Evolutionary conservation across 2,329 filamentous ascomycete species (phyloP), one percentile per base, ranked within the genome.

Genomic region (Colletotrichum liaoningense): DNA sequence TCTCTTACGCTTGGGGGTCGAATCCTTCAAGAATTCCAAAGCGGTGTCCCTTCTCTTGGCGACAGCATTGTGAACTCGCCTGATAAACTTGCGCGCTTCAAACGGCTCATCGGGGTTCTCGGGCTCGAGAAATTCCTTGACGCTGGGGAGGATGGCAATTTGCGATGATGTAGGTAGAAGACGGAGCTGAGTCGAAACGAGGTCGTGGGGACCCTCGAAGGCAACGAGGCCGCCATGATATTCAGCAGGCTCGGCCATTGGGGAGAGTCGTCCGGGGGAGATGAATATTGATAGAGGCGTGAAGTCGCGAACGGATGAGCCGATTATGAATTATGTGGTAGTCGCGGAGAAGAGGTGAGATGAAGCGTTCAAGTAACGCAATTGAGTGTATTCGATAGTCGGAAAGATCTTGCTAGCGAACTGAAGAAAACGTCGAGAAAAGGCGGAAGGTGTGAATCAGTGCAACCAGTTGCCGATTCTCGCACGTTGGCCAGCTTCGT

Each of bases 111-210:
- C 77, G 6, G 76, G 63, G 22, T 78, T 73, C 14, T 83, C 78
- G 6, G 76, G 76, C 22, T 81, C 77, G 30, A 88, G 74, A 74
- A 89, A 90, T 42, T 83, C 82, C 71, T 87, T 81, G n/a, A 90
- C 75, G 38, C 81, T 80, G 0, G 90, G 90, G 1, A 93, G 81
- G 46, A 91, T 84, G 28, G 92, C 79, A 49, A 92, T 87, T 69
- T 91, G 88, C 0, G 87, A 81, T 1, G 89, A 92, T 4, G 84
- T 85, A 9, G 91, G 91, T 12, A 93, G 85, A 3, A 92, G 84
- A 59, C 87, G 87, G 52, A 92, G 81, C 76, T 93, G 91, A 4
- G 89, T 91, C 28, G 88, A 86, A 35, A 92, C 84, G 35, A 84
- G 82, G 58, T 91, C 87, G 28, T 81, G 77, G 38, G 88, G 84